Base-by-base conservation (phyloP, 2,329 filamentous ascomycete species). In the Gaeumannomyces sp. region DNA sequence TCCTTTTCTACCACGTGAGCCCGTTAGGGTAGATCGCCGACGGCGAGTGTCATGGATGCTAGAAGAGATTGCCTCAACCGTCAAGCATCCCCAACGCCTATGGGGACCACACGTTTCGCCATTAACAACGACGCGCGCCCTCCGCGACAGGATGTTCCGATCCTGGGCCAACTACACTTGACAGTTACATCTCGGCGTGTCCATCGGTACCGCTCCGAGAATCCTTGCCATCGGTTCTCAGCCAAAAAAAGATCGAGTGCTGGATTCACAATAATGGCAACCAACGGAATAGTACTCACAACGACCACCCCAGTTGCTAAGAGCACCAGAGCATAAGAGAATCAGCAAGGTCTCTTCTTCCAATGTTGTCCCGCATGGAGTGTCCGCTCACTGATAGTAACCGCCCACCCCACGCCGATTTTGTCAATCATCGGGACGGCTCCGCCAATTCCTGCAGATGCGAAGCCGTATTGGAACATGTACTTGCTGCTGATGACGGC, bases 401-500 rank as follows among this genome's bases (percentile, higher is more conserved):
- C 65, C 1, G 65, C 60, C 27, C 61, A 63, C 2, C 67, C 68
- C 28, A 65, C 65, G 8, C 68, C 68, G 38, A 69, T 65, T n/a
- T 29, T 50, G 50, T 68, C 59, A 33, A 68, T 65, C 28, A 69
- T 22, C 10, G 65, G 50, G 27, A 63, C 61, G 5, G 67, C 65
- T 2, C 61, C 56, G 22, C 67, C 68, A 29, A 59, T 66, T 29
- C 66, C 63, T 1, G 31, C 65, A 5, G 68, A 64, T 1, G 38
- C 45, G 50, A 66, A 65, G 6, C 29, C 53, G 38, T 67, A 69
- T 58, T 69, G 68, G 13, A 69, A 33, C 6, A 69, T 25, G 57
- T 68, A 69, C 60, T 69, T 69, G 60, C 63, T 63, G 45, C 64
- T 56, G 13, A 68, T 64, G n/a, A 69, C 65, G 56, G 68, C 67